Evolutionary conservation across 1,139 yeast genomes (phyloP).

Genomic region (Scheffersomyces titani): DNA sequence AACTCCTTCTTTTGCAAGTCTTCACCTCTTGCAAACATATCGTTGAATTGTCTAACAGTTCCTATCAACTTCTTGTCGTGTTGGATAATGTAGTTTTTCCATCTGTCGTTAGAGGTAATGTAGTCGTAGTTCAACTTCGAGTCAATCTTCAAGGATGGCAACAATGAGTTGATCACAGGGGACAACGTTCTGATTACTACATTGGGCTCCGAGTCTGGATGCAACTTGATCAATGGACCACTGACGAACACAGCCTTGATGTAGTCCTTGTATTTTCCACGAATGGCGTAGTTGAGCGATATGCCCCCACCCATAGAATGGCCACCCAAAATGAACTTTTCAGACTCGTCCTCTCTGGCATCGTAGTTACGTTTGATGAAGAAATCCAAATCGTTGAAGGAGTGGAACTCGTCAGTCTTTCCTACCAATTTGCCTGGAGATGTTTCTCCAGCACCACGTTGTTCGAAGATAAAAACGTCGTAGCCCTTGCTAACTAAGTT

Average conservation of each 20-base stretch:
- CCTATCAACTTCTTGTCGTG: constrained; percentile 47
- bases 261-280: constrained; percentile 58
- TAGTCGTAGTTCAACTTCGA: constrained; percentile 56
- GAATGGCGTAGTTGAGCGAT: constrained; percentile 67
- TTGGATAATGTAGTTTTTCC: constrained; percentile 43
- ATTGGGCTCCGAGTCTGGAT: constrained; percentile 60
- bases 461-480: constrained; percentile 78
- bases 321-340: constrained; percentile 66
- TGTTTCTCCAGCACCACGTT: constrained; percentile 86
- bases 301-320: constrained; percentile 98
- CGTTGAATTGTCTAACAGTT: constrained; percentile 48
- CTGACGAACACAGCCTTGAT: constrained; percentile 59
- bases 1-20: constrained; percentile 44
- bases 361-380: constrained; percentile 47
- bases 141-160: constrained; percentile 59
- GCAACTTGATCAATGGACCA: constrained; percentile 69
- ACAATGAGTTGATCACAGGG: constrained; percentile 46
- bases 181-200: constrained; percentile 44
- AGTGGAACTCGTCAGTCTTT: constrained; percentile 61
- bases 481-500: constrained; percentile 60
- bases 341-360: constrained; percentile 20
- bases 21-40: constrained; percentile 66
- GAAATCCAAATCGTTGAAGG: constrained; percentile 69
- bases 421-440: constrained; percentile 63
- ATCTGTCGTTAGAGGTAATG: constrained; percentile 55